Percentiles rank a stretch among this genome's conserved stretches.
phyloP scores from a whole-genome alignment of 257 asterid genomes.

The Osmanthus fragrans region DNA sequence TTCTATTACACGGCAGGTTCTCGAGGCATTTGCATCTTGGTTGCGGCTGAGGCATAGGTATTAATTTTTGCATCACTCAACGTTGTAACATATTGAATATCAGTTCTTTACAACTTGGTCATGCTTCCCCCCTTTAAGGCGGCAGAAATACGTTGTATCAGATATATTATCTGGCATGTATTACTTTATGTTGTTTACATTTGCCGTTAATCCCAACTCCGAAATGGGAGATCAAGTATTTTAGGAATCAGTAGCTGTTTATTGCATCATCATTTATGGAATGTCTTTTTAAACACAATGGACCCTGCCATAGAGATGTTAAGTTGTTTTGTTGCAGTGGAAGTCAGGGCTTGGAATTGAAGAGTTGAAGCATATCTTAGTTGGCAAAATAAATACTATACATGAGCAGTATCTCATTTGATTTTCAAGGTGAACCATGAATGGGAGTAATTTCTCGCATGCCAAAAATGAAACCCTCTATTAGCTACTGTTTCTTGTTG shows the following conservation, averaged over 20 bases:
- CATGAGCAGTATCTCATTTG: not conserved
- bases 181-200: slow-evolving; percentile 6
- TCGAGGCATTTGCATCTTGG: slow-evolving; percentile 99
- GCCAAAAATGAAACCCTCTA: not conserved
- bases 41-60: slow-evolving; percentile 94
- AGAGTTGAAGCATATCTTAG: not conserved
- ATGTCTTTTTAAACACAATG: slow-evolving; percentile 1
- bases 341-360: slow-evolving; percentile 11
- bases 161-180: slow-evolving; percentile 5
- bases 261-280: slow-evolving; percentile 9
- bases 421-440: not conserved
- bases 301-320: slow-evolving; percentile 5
- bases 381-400: not conserved
- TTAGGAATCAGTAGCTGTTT: not conserved
- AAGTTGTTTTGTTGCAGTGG: slow-evolving; percentile 17
- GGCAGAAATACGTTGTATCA: slow-evolving; percentile 1
- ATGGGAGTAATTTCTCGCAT: not conserved
- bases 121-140: not conserved
- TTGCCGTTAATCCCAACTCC: slow-evolving; percentile 14
- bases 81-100: slow-evolving; percentile 17
- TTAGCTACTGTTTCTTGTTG: not conserved
- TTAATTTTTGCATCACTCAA: slow-evolving; percentile 12
- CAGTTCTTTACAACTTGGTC: slow-evolving; percentile 14
- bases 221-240: not conserved
- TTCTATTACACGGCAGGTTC: slow-evolving; percentile 63